Base-by-base conservation (phyloP, 2,329 filamentous ascomycete genomes). In the Chaetothyriales sp. region DNA sequence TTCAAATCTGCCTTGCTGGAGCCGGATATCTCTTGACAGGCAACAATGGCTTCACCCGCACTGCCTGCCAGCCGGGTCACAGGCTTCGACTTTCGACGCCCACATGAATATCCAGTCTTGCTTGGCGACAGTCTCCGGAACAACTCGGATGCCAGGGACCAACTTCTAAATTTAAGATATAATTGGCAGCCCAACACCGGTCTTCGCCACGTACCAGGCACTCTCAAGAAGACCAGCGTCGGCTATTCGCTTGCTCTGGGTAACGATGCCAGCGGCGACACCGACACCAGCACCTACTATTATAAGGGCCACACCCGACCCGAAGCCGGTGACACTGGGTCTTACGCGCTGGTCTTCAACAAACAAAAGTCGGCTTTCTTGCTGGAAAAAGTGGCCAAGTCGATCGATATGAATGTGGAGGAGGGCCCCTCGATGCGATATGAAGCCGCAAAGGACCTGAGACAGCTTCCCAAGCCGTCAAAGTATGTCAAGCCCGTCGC, bases 351-450 rank as follows among this genome's bases (percentile, higher is more conserved):
- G 49, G 77, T 90, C 53, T 92, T 90, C 63, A 86, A 94, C 66
- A 75, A 83, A 7, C 72, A 75, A 18, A 81, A 80, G 49, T 81
- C 90, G 62, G 83, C 77, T 51, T 92, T 92, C 59, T 81, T 92
- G 25, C 76, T 95, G 51, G 88, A 95, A 70, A 81, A 81, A 49
- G 73, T 95, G 51, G 80, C 87, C 64, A 84, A 82, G n/a, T 82
- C 82, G 43, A 85, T 94, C 68, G 83, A 87, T 62, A 89, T 95
- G 83, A 95, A 95, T 66, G 70, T 95, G 50, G 81, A 78, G 49
- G 80, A 77, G 51, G 81, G 81, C 13, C 86, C 84, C 2, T 48
- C 49, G n/a, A 48, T 53, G 28, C 47, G 54, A 7, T 46, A 47
- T 19, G 53, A 52, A 43, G 49, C 49, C n/a, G 53, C 53, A 5